Conservation (phyloP, 208 protist genomes). For the Acanthamoeba healyi region DNA sequence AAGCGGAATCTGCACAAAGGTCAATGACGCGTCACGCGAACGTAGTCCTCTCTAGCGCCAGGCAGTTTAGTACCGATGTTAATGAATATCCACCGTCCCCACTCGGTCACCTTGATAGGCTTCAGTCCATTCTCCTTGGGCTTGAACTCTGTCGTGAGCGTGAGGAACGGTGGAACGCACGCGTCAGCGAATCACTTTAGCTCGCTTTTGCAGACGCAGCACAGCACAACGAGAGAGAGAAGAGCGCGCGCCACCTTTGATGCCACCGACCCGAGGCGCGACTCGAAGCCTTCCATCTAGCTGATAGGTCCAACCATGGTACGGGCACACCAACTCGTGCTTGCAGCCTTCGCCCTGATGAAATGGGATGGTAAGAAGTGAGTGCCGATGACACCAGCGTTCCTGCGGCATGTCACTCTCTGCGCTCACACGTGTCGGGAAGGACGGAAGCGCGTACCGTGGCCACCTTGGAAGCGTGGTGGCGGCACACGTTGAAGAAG, state of each 20-base stretch:
- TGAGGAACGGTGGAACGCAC: not conserved
- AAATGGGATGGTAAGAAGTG: not conserved
- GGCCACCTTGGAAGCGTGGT: conserved; percentile 30
- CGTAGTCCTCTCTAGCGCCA: not conserved
- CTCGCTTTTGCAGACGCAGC: too few relatives aligned
- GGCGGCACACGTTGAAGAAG: conserved; percentile 73
- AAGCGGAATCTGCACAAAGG: not conserved
- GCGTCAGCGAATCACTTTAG: too few relatives aligned
- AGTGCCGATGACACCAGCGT: too few relatives aligned
- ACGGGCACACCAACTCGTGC: conserved; percentile 58
- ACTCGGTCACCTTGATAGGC: conserved; percentile 1
- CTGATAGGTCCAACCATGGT: conserved; percentile 74
- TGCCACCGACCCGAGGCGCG: conserved; percentile 53
- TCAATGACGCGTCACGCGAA: not conserved
- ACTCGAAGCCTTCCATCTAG: conserved; percentile 44
- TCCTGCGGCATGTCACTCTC: too few relatives aligned
- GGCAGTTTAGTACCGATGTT: not conserved
- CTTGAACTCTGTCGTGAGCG: conserved; percentile 42
- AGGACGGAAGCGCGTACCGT: not conserved
- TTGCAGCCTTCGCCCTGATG: conserved; percentile 14
- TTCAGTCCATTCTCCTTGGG: conserved; percentile 41
- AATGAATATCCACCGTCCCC: conserved; percentile 53
- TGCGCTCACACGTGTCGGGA: too few relatives aligned
- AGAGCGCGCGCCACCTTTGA: conserved; percentile 6
- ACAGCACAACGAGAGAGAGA: not conserved